phyloP scores from a whole-genome alignment of 129 eudicot genomes.

The Pseudognaphalium luteoalbum region DNA sequence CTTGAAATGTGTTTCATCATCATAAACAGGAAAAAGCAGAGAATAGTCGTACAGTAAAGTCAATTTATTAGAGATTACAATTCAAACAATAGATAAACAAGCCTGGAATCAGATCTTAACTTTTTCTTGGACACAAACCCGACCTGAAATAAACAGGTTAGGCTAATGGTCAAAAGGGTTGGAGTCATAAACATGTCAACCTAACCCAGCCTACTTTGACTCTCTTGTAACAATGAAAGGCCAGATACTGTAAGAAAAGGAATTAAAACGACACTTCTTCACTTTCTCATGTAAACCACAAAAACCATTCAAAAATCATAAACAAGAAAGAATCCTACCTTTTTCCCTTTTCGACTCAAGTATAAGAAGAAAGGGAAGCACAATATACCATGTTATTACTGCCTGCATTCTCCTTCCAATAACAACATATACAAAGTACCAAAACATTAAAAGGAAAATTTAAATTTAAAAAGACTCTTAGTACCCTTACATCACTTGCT shows the following conservation, averaged over 20 bases:
- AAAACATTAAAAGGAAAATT: background rate
- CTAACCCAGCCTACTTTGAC: no score
- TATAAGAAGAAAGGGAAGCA: constrained; percentile 3
- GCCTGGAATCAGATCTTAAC: no score
- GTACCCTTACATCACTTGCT: constrained; percentile 21
- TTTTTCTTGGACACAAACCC: no score
- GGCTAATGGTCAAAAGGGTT: no score
- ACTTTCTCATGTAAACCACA: constrained; percentile 15
- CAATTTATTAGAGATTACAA: no score
- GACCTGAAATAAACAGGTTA: no score
- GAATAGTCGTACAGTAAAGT: no score
- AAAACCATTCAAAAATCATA: no score
- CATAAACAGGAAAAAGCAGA: no score
- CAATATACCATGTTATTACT: constrained; percentile 24
- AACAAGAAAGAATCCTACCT: constrained; percentile 9
- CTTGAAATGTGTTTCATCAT: no score
- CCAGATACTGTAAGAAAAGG: background rate
- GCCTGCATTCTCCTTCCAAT: constrained; percentile 27
- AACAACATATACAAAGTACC: constrained; percentile 27
- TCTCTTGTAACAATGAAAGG: background rate
- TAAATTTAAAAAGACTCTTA: background rate
- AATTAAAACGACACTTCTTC: background rate
- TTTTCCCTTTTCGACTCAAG: background rate
- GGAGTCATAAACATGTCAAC: no score
- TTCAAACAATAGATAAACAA: no score